Evolutionary conservation across 2,329 filamentous ascomycete species (phyloP).

Genomic region (Cytospora paraplurivora): DNA sequence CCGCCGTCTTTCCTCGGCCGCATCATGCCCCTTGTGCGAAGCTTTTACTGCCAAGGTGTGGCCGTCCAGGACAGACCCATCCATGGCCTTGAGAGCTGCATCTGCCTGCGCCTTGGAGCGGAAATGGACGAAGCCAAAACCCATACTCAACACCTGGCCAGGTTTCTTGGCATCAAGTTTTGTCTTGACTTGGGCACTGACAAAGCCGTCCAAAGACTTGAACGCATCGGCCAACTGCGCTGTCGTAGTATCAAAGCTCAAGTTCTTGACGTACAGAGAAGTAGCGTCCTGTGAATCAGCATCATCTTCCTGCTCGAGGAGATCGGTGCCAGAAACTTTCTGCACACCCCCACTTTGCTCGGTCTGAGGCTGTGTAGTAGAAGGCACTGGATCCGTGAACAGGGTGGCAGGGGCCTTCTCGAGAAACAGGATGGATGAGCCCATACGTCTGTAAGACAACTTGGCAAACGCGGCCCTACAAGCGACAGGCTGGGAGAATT

Average conservation of each 20-base stretch:
- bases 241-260: conserved; percentile 88
- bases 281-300: conserved; percentile 63
- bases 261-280: conserved; percentile 91
- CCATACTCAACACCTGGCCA: conserved; percentile 90
- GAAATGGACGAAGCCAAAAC: conserved; percentile 95
- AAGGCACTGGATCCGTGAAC: conserved; percentile 52
- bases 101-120: conserved; percentile 74
- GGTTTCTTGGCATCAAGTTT: conserved; percentile 91
- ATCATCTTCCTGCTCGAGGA: conserved; percentile 61
- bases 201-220: conserved; percentile 79
- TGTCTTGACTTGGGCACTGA: conserved; percentile 88
- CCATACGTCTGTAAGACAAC: conserved; percentile 86
- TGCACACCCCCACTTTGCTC: conserved; percentile 49
- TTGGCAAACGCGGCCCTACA: conserved; percentile 82
- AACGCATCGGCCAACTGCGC: conserved; percentile 76
- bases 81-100: conserved; percentile 80
- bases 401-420: conserved; percentile 90
- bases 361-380: conserved; percentile 34
- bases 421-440: conserved; percentile 87
- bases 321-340: conserved; percentile 69
- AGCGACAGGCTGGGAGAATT: conserved; percentile 78
- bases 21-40: conserved; percentile 84
- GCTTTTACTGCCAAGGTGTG: conserved; percentile 84
- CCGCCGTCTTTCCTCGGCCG: conserved; percentile 80
- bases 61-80: conserved; percentile 82